These are phyloP conservation scores for Bremia lactucae DNA, from an alignment of 352 stramenopile species.

Conservation along the genomic window DNA sequence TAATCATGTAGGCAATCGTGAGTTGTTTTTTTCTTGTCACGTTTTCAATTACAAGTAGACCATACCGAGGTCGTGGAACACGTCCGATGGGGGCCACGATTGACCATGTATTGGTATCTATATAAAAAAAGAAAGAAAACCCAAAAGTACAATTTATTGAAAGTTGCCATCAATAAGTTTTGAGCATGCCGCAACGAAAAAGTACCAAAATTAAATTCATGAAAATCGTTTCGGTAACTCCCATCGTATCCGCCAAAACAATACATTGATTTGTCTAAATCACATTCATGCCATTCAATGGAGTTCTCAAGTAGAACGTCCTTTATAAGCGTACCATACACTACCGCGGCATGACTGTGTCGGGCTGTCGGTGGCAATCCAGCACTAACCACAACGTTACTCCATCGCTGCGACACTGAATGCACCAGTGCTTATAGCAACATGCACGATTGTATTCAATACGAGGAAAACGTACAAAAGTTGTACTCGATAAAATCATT, in stretches of 20 bases:
- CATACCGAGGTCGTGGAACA: slow-evolving; percentile 55
- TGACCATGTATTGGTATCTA: slow-evolving; percentile 81
- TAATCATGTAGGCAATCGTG: slow-evolving; percentile 9
- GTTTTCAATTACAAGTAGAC: background rate
- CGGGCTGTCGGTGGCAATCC: slow-evolving; percentile 86
- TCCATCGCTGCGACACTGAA: slow-evolving; percentile 75
- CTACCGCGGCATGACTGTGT: slow-evolving; percentile 92
- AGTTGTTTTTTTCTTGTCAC: background rate
- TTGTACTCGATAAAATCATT: slow-evolving; percentile 95
- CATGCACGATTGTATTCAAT: too few species aligned
- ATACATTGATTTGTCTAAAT: slow-evolving; percentile 70
- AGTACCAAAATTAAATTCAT: slow-evolving; percentile 91
- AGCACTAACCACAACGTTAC: slow-evolving; percentile 51
- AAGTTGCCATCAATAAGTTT: too few species aligned
- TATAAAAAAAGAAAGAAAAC: slow-evolving; percentile 2
- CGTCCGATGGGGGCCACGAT: slow-evolving; percentile 64
- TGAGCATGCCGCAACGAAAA: too few species aligned
- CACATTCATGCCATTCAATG: background rate
- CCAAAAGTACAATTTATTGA: background rate
- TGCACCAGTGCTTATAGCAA: too few species aligned
- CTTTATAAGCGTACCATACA: slow-evolving; percentile 42
- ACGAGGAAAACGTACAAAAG: slow-evolving; percentile 82
- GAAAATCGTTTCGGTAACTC: slow-evolving; percentile 92
- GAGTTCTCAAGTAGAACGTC: background rate
- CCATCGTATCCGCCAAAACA: slow-evolving; percentile 94